Conservation (phyloP, 306 rosid genomes). For the Cyclanthera cordifolia region DNA sequence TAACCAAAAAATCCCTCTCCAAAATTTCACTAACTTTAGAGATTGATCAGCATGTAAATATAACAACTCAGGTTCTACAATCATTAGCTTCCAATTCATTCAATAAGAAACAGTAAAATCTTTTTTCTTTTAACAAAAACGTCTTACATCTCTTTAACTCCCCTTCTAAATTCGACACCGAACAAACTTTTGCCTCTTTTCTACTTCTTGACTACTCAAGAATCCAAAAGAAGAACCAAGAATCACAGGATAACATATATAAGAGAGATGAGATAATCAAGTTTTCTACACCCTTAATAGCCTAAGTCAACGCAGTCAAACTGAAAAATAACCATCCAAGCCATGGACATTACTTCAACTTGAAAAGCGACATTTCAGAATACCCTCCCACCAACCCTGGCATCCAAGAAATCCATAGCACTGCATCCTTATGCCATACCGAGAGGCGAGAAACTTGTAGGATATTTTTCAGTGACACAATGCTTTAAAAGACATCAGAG, state of each 20-base stretch:
- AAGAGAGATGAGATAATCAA: background rate
- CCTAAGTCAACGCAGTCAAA: background rate
- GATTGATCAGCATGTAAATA: background rate
- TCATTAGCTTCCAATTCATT: background rate
- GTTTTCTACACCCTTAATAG: background rate
- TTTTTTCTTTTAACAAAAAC: background rate
- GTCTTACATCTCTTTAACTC: background rate
- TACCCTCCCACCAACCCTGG: background rate
- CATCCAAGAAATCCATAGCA: background rate
- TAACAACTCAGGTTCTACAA: background rate
- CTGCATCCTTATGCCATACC: background rate
- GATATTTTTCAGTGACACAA: background rate
- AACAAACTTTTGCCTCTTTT: background rate
- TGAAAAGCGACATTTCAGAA: background rate
- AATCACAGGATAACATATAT: background rate
- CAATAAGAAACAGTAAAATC: background rate
- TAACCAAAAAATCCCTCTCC: background rate
- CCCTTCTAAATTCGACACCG: background rate
- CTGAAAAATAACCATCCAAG: background rate
- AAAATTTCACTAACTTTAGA: background rate
- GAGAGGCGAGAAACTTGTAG: background rate
- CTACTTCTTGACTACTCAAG: background rate
- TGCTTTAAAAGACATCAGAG: background rate
- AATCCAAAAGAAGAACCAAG: background rate
- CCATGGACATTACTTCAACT: background rate